phyloP scores from a whole-genome alignment of 1,284 basidiomycete species.

The Schizophyllum amplum region DNA sequence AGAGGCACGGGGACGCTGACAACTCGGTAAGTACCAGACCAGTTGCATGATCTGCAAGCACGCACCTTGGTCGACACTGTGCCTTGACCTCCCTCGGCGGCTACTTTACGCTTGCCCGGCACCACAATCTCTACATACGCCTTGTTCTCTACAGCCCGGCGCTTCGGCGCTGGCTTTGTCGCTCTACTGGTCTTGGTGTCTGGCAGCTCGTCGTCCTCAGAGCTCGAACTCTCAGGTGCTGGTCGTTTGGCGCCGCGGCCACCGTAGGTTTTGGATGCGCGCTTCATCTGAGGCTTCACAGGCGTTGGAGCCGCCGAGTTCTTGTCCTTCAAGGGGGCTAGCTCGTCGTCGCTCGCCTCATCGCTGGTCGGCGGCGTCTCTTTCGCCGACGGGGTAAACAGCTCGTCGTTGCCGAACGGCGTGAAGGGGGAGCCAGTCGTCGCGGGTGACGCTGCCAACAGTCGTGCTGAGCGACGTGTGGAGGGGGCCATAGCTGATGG shows the following conservation, averaged over 20 bases:
- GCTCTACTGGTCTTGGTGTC: not conserved
- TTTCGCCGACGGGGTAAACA: not conserved
- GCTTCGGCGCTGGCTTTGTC: constrained; percentile 28
- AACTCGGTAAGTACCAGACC: not conserved
- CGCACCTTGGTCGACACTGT: not conserved
- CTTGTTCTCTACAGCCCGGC: constrained; percentile 29
- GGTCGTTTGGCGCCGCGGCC: not conserved
- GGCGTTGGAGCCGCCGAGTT: not conserved
- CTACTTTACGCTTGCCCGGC: constrained; percentile 7
- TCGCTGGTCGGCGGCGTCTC: not conserved
- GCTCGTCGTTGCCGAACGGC: not conserved
- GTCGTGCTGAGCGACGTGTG: not conserved
- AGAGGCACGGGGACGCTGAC: constrained; percentile 16
- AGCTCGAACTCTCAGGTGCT: not conserved
- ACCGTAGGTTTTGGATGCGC: not conserved
- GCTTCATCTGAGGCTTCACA: not conserved
- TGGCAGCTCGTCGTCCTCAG: not conserved
- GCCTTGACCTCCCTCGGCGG: constrained; percentile 1
- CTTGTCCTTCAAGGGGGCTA: not conserved
- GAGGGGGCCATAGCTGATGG: not conserved
- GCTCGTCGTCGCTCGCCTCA: not conserved
- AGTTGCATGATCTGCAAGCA: not conserved
- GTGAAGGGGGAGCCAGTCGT: not conserved
- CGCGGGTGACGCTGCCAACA: not conserved
- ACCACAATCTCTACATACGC: constrained; percentile 39